phyloP scores from a whole-genome alignment of 352 stramenopile genomes.

The Phytophthora pluvialis region DNA sequence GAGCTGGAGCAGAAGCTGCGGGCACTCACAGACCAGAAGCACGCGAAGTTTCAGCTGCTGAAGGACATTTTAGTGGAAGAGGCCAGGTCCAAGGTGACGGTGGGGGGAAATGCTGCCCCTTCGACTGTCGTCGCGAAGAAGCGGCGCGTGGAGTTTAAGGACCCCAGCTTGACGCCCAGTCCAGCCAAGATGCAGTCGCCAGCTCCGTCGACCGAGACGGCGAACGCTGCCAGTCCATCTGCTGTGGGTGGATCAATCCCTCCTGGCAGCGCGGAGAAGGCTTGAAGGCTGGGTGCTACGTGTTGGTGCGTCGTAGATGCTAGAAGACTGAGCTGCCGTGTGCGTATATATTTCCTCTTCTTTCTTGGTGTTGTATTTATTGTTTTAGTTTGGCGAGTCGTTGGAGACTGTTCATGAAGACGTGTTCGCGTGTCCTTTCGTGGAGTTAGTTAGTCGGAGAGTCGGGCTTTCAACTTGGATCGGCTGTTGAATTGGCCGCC shows the following conservation, averaged over 20 bases:
- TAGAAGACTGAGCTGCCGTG: slow-evolving; percentile 9
- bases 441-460: slow-evolving; percentile 1
- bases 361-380: neutral
- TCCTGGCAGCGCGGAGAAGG: slow-evolving; percentile 14
- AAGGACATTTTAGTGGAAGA: slow-evolving; percentile 79
- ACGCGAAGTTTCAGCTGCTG: slow-evolving; percentile 73
- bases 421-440: slow-evolving; percentile 22
- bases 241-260: neutral
- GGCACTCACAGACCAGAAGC: slow-evolving; percentile 67
- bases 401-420: slow-evolving; percentile 13
- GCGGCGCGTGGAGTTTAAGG: slow-evolving; percentile 42
- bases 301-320: slow-evolving; percentile 21
- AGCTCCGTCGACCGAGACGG: slow-evolving; percentile 4
- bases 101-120: neutral
- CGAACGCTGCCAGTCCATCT: slow-evolving; percentile 5
- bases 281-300: slow-evolving; percentile 7
- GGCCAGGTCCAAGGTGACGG: slow-evolving; percentile 55
- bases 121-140: slow-evolving; percentile 32
- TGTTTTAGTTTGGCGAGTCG: neutral
- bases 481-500: neutral
- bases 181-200: slow-evolving; percentile 32
- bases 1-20: slow-evolving; percentile 57
- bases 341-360: slow-evolving; percentile 25
- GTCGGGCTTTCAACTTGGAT: slow-evolving; percentile 8
- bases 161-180: slow-evolving; percentile 19